phyloP scores from a whole-genome alignment of 768 basidiomycete species.

The Albatrellus ellisii region DNA sequence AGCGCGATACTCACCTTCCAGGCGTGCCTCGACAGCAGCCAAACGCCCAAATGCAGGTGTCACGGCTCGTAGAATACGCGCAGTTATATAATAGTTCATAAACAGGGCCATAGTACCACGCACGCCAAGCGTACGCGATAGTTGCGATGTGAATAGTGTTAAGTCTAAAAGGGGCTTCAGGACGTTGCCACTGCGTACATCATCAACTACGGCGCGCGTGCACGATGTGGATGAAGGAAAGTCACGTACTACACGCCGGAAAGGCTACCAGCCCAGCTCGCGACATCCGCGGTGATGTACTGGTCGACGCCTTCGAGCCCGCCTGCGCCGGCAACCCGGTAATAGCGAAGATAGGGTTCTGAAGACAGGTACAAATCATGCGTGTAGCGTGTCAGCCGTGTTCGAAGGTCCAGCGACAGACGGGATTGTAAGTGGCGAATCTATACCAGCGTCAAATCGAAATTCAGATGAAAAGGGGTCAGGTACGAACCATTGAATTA shows the following conservation, averaged over 20 bases:
- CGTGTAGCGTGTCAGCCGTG: slow-evolving; percentile 79
- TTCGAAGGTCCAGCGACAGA: slow-evolving; percentile 70
- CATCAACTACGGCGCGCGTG: not conserved
- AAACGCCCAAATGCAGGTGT: slow-evolving; percentile 90
- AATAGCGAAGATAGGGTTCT: slow-evolving; percentile 58
- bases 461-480: not conserved
- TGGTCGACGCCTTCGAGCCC: slow-evolving; percentile 67
- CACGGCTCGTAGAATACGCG: slow-evolving; percentile 65
- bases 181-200: slow-evolving; percentile 63
- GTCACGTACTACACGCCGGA: slow-evolving; percentile 75
- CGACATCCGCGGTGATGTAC: slow-evolving; percentile 88
- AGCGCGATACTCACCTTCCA: slow-evolving; percentile 85
- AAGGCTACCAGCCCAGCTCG: slow-evolving; percentile 77
- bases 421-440: slow-evolving; percentile 84
- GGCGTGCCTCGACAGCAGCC: slow-evolving; percentile 73
- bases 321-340: slow-evolving; percentile 27
- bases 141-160: slow-evolving; percentile 83
- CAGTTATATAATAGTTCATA: slow-evolving; percentile 78
- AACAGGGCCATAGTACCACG: slow-evolving; percentile 76
- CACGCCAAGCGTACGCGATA: slow-evolving; percentile 74
- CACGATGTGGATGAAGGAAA: not conserved
- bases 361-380: slow-evolving; percentile 86
- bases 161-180: slow-evolving; percentile 89
- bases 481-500: slow-evolving; percentile 74
- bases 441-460: slow-evolving; percentile 23